phyloP scores from a whole-genome alignment of 345 rosid genomes.

The Melaleuca quinquenervia region DNA sequence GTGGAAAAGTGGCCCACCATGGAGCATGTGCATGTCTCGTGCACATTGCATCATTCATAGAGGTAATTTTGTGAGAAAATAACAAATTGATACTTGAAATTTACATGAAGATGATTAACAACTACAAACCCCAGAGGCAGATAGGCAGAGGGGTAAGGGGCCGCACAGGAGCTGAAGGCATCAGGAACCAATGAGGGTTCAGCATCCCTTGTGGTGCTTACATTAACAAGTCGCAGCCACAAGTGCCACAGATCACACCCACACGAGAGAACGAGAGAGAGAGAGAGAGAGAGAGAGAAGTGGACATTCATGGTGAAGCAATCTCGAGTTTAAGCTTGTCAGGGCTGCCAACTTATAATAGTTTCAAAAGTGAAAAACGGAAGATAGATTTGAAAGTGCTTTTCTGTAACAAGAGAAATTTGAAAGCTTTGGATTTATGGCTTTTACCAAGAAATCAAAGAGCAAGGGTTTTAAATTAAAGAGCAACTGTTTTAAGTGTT shows the following conservation, averaged over 20 bases:
- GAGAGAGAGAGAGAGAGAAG: not conserved
- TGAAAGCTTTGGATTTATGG: not conserved
- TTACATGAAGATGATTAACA: not conserved
- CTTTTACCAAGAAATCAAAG: not conserved
- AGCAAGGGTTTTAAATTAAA: not conserved
- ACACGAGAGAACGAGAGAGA: not conserved
- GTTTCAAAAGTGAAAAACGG: not conserved
- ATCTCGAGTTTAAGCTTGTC: not conserved
- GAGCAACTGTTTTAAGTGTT: not conserved
- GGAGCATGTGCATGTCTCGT: not conserved
- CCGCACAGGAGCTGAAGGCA: not conserved
- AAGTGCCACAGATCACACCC: not conserved
- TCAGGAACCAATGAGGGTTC: not conserved
- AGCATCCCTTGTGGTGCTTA: not conserved
- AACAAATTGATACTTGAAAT: not conserved
- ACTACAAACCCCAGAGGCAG: not conserved
- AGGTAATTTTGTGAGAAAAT: not conserved
- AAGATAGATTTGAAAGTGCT: not conserved
- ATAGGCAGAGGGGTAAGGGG: not conserved
- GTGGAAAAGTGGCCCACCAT: not conserved
- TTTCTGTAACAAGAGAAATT: not conserved
- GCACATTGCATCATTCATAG: not conserved
- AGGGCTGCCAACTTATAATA: not conserved
- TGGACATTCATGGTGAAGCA: too few species aligned
- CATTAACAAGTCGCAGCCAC: not conserved